Conservation (phyloP, 805 yeast genomes). For the Ogataea trehaloabstinens region DNA sequence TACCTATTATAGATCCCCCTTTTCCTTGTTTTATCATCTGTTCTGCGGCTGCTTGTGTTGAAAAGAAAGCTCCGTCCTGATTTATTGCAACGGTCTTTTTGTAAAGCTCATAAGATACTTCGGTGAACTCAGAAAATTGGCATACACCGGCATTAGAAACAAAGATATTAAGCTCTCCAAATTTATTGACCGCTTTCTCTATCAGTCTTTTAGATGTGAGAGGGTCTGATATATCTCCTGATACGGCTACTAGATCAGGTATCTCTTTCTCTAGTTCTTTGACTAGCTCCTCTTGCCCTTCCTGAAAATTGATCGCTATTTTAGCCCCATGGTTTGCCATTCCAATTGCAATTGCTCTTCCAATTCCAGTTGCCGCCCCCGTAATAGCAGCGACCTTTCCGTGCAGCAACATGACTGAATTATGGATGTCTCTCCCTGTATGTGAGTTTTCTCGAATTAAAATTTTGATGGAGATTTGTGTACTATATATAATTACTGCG, state of each 20-base stretch:
- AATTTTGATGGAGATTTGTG: too few species aligned
- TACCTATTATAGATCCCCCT: constrained; percentile 47
- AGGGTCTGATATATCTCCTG: constrained; percentile 45
- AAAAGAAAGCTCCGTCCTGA: constrained; percentile 42
- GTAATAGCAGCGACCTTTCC: constrained; percentile 41
- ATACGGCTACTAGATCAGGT: constrained; percentile 33
- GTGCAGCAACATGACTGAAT: constrained; percentile 24
- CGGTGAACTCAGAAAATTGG: constrained; percentile 39
- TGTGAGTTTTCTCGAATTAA: too few species aligned
- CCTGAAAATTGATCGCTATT: constrained; percentile 37
- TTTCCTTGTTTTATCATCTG: constrained; percentile 44
- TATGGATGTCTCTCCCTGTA: too few species aligned
- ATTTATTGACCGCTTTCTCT: constrained; percentile 31
- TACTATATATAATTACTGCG: too few species aligned
- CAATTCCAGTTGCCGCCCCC: constrained; percentile 47
- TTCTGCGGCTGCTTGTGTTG: constrained; percentile 46
- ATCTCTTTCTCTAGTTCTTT: constrained; percentile 26
- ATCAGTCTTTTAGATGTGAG: constrained; percentile 35
- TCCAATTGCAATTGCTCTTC: constrained; percentile 42
- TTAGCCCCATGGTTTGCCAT: constrained; percentile 42
- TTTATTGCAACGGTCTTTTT: constrained; percentile 37
- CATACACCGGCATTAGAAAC: constrained; percentile 50
- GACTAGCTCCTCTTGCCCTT: constrained; percentile 22
- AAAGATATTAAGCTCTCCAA: constrained; percentile 40
- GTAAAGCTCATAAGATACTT: constrained; percentile 38